Conservation (phyloP, 352 stramenopile species). For the Phytophthora podocarpi region DNA sequence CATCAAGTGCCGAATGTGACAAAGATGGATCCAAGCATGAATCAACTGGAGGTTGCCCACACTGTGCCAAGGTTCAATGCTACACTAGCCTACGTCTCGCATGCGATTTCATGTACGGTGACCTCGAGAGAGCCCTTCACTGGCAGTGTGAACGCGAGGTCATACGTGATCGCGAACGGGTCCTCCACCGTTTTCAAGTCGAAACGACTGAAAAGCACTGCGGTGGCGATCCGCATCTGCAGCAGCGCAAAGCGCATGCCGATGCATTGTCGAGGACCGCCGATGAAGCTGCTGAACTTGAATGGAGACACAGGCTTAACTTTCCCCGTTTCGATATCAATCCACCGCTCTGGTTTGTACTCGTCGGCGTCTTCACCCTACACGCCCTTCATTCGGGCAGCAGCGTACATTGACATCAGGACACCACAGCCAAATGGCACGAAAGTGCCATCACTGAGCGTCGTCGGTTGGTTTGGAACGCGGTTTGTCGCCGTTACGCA, state of each 20-base stretch:
- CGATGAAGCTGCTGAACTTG: constrained; percentile 64
- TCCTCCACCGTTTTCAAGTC: constrained; percentile 42
- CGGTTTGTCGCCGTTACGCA: constrained; percentile 61
- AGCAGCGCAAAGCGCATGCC: constrained; percentile 52
- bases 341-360: constrained; percentile 54
- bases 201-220: constrained; percentile 45
- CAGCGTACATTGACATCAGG: constrained; percentile 51
- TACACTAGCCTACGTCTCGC: too few species aligned
- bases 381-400: constrained; percentile 46
- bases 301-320: constrained; percentile 9
- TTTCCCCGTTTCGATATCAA: constrained; percentile 48
- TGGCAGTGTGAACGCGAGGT: constrained; percentile 35
- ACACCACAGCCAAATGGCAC: constrained; percentile 40
- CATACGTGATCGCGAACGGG: constrained; percentile 50
- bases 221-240: constrained; percentile 52
- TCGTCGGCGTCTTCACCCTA: constrained; percentile 58
- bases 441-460: constrained; percentile 65
- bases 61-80: too few species aligned
- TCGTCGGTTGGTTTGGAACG: constrained; percentile 50
- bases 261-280: constrained; percentile 56
- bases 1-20: too few species aligned
- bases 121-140: too few species aligned
- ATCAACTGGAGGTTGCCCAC: too few species aligned
- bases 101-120: too few species aligned
- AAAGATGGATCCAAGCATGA: too few species aligned